Conservation (phyloP, 2,329 filamentous ascomycete species). For the Clonostachys solani region DNA sequence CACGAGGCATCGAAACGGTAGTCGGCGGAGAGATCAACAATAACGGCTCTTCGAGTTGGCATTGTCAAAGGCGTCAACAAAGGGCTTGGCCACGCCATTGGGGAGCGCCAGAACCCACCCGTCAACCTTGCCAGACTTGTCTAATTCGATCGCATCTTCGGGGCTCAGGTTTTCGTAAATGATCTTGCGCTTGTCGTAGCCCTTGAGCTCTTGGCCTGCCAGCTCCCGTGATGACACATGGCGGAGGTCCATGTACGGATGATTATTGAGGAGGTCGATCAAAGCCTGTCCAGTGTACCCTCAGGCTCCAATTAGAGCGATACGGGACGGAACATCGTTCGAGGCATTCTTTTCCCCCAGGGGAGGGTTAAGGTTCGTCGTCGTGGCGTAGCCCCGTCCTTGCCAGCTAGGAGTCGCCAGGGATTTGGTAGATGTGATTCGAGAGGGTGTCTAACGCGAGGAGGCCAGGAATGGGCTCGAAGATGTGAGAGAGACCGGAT, state of each 20-base stretch:
- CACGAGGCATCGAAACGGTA: conserved; percentile 75
- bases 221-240: conserved; percentile 94
- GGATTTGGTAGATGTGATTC: no score
- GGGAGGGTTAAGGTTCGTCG: conserved; percentile 70
- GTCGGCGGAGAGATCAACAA: conserved; percentile 94
- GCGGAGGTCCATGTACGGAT: conserved; percentile 84
- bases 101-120: conserved; percentile 98
- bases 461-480: no score
- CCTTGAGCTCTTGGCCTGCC: conserved; percentile 78
- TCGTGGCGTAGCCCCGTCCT: conserved; percentile 12
- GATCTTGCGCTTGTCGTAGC: conserved; percentile 87
- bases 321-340: conserved; percentile 71
- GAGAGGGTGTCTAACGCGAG: no score
- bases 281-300: conserved; percentile 93
- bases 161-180: conserved; percentile 86
- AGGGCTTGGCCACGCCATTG: conserved; percentile 92
- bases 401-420: not conserved
- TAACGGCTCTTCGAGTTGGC: conserved; percentile 64
- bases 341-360: conserved; percentile 85
- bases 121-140: conserved; percentile 79
- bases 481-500: no score
- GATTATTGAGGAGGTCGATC: conserved; percentile 79
- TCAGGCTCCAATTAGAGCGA: conserved; percentile 85
- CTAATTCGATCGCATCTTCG: conserved; percentile 83
- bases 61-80: conserved; percentile 80